Evolutionary conservation across 1,284 basidiomycete species (phyloP), one percentile per base, ranked within the genome.

Genomic region (Schizophyllum amplum): DNA sequence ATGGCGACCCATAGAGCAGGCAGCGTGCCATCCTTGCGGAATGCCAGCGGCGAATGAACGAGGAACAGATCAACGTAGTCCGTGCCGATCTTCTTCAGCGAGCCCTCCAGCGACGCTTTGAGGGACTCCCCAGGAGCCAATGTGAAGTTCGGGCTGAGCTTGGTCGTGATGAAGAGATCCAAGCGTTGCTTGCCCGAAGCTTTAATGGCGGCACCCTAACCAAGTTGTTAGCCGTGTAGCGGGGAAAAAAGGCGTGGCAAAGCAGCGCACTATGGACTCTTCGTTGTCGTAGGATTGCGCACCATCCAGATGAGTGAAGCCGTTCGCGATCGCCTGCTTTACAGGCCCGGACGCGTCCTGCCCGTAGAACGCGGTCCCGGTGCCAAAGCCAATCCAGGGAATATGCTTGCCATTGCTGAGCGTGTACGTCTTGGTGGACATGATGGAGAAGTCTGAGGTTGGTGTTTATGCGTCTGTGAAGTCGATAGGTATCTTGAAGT

Each of bases 1-100:
- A 94, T 79, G 13, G 78, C 77, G 60, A 78, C 78, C 92, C 92
- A 94, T 54, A 81, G 69, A 23, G 76, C 71, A 64, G 75, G 75
- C 57, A 87, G 71, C 58, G 73, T 73, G 54, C 72, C 79, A 59
- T 69, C 64, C 59, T 72, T 74, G 54, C 62, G 67, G 1, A 59
- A 55, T 4, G 73, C 76, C 55, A 66, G 68, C 0, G 87, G 85
- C 60, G 72, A 75, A 68, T 94, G 92, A 58, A 94, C 78, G 53
- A 94, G 75, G 72, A 84, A 93, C 42, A 89, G 71, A 68, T 91
- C 89, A 56, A 94, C 88, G 57, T 90, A 83, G 55, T 84, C 77
- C 49, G 84, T 55, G 27, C 77, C 76, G 4, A 94, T 75, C 68
- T 83, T 83, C 66, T 72, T 66, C 57, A 89, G 69, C 4, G 83